Evolutionary conservation across 1,284 basidiomycete genomes (phyloP), one percentile per base, ranked within the genome.

Genomic region (Boletus holoroseus): DNA sequence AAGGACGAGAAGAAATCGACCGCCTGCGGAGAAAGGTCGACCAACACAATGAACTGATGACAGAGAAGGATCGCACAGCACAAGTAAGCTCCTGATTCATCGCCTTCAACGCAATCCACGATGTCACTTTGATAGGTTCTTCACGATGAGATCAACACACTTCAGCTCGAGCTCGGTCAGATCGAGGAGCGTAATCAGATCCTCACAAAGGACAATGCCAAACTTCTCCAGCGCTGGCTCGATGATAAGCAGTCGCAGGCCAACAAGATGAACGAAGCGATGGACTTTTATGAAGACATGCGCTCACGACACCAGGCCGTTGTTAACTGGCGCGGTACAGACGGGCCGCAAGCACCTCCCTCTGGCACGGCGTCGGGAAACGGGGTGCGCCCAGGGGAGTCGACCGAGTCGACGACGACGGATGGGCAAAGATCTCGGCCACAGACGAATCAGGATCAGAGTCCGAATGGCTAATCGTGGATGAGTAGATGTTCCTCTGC

Each of bases 251-350:
- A 96, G 64, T 75, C 82, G 13, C 93, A 94, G 63, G 95, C 88
- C 5, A 92, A 94, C 68, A 85, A 85, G 73, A 92, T 99, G 89
- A 98, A 99, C 71, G 89, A 91, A 60, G 88, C 85, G 15, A 90
- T 91, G 63, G 77, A 85, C 51, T 88, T 88, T 66, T 90, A 90
- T 62, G 86, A 90, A 66, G 82, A 85, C 57, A 83, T 90, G 81
- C 82, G 82, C 52, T 80, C 84, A 32, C 78, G 76, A 49, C 82
- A 82, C 58, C 76, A 84, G 56, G 74, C 79, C 3, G 74, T 78
- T 0, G 59, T 77, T 32, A 77, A 73, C 55, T 81, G 76, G 78
- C 72, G 77, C 53, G 76, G 81, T 31, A 69, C 71, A 4, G 73
- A 75, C 22, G 66, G 53, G 7, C 15, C 42, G 9, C 60, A 58